Base-by-base conservation (phyloP, 2,329 filamentous ascomycete species). In the Geosmithia putterillii region DNA sequence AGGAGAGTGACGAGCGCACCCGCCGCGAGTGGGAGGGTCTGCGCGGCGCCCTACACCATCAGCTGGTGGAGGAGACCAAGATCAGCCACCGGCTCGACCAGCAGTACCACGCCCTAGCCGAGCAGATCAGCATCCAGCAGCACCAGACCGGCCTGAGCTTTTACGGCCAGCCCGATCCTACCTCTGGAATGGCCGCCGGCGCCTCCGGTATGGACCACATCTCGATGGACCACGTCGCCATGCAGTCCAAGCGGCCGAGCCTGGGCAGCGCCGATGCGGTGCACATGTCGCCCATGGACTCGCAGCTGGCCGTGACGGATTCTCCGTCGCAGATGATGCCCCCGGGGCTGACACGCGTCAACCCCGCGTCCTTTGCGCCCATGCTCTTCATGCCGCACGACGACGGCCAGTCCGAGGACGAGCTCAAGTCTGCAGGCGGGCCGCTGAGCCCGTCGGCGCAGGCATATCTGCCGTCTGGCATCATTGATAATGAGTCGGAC, bases 361-460 rank as follows among this genome's bases (percentile, higher is more conserved):
- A 17, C 8, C 61, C 70, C 2, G 10, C 28, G 10, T 66, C 67
- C 5, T 79, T 78, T 51, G 63, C 69, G 5, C 69, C 67, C 4
- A 67, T 68, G 1, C 69, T 75, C 7, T 80, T 71, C 41, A 67
- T 74, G 57, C 61, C 66, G 1, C 53, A 61, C 3, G 35, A 42
- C 7, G 67, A 70, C 36, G 52, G 65, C 47, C 51, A 68, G 48
- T 52, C 58, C 9, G 81, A 84, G 25, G 72, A 76, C 2, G 79
- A 83, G 17, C 62, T 81, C 4, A 75, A 76, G 45, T 69, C 69
- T 3, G 73, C 70, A 17, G 79, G 76, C 22, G 84, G 82, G 2
- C 83, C 83, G 1, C 74, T 90, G 57, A 89, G 83, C 52, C 86
- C 86, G 2, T 83, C 83, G 4, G 86, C 85, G 2, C 79, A 83